phyloP scores from a whole-genome alignment of 805 yeast genomes.

The Middelhovenomyces tepae region DNA sequence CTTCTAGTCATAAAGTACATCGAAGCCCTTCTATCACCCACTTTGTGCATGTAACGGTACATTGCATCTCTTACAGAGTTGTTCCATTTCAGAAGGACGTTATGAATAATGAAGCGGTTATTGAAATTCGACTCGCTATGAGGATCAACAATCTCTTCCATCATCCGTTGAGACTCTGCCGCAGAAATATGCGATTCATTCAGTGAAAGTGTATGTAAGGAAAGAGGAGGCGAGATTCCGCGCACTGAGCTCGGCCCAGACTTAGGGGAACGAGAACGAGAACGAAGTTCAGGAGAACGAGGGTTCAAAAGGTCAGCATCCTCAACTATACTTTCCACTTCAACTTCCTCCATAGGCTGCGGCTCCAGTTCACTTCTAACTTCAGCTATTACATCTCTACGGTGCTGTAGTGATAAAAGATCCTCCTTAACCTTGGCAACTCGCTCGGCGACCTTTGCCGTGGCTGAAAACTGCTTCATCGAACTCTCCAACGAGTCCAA shows the following conservation, averaged over 20 bases:
- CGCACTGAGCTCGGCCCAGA: too few relatives aligned
- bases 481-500: conserved; percentile 25
- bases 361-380: conserved; percentile 4
- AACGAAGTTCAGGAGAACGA: too few relatives aligned
- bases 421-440: conserved; percentile 12
- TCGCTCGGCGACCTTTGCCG: conserved; percentile 12
- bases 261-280: too few relatives aligned
- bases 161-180: conserved; percentile 1
- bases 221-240: too few relatives aligned
- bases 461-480: conserved; percentile 18
- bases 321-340: conserved; percentile 2
- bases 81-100: conserved; percentile 73
- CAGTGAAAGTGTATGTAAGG: too few relatives aligned
- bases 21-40: conserved; percentile 37
- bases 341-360: conserved; percentile 1
- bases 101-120: conserved; percentile 66
- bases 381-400: conserved; percentile 9
- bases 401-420: conserved; percentile 13
- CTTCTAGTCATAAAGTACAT: conserved; percentile 38
- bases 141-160: conserved; percentile 14
- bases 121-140: conserved; percentile 31
- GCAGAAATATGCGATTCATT: too few relatives aligned
- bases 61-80: conserved; percentile 55
- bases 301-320: too few relatives aligned
- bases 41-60: conserved; percentile 46